These are phyloP conservation scores for Angomonas deanei DNA, from an alignment of 208 protist genomes.

Conservation along the genomic window DNA sequence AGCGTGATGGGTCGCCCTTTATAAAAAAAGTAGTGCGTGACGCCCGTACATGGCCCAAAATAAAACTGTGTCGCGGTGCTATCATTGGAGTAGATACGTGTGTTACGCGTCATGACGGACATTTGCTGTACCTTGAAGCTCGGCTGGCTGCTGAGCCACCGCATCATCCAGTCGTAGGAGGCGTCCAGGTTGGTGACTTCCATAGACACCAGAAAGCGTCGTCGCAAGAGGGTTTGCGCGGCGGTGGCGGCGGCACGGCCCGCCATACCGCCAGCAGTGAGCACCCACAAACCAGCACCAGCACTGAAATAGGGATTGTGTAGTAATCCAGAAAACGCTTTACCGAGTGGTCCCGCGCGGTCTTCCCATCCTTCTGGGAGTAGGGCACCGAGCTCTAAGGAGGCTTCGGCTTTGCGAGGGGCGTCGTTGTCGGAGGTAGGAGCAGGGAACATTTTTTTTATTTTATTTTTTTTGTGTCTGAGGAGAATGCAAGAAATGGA, in stretches of 20 bases:
- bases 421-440: slow-evolving; percentile 3
- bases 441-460: slow-evolving; percentile 4
- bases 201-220: slow-evolving; percentile 78
- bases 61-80: slow-evolving; percentile 40
- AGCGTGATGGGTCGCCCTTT: slow-evolving; percentile 61
- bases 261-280: slow-evolving; percentile 65
- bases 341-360: slow-evolving; percentile 31
- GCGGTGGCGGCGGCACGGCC: slow-evolving; percentile 10
- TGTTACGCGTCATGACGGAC: slow-evolving; percentile 57
- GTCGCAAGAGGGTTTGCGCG: slow-evolving; percentile 27
- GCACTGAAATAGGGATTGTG: slow-evolving; percentile 88
- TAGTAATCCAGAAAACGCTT: slow-evolving; percentile 33
- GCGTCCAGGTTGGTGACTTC: slow-evolving; percentile 77
- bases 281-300: slow-evolving; percentile 77
- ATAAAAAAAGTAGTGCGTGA: slow-evolving; percentile 84
- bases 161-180: slow-evolving; percentile 82
- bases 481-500: not conserved
- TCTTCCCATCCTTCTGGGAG: slow-evolving; percentile 53
- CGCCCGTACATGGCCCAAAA: slow-evolving; percentile 68
- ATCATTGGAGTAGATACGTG: slow-evolving; percentile 60
- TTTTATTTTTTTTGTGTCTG: not conserved
- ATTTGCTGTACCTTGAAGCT: slow-evolving; percentile 74
- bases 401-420: not conserved
- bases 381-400: slow-evolving; percentile 49
- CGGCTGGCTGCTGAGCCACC: slow-evolving; percentile 66